Evolutionary conservation across 306 rosid genomes (phyloP), one percentile per base, ranked within the genome.

Genomic region (Rosa persica): DNA sequence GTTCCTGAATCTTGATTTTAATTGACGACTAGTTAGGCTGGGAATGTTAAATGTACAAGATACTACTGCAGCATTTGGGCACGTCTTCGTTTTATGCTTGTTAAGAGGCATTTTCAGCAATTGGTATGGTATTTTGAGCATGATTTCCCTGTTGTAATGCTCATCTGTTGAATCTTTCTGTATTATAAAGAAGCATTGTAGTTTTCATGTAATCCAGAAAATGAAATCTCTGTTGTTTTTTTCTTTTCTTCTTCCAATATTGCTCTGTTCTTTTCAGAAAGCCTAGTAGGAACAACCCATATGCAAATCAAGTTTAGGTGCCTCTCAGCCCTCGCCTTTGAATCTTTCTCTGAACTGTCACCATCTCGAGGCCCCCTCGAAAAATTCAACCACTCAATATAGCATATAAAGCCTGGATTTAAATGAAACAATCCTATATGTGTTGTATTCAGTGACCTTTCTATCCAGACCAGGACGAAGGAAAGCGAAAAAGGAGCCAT

Each of bases 101-200:
- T 17, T 49, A 27, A 57, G 42, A 16, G 47, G 51, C 68, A 55
- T 36, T 62, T 46, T 60, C 62, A 51, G 70, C 70, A 64, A 36
- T 75, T 54, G 46, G 75, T 48, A 79, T 66, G 68, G 39, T 80
- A 70, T 61, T 27, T 76, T 15, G 19, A 34, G 57, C 67, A 48
- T 12, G 52, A 71, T 76, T 74, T 75, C 67, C 57, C 61, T 49
- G 75, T 57, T 71, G 57, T 22, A 40, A 38, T 66, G 9, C 48
- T 81, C 67, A 66, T 40, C 51, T 60, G 76, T 73, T 67, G 80
- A 38, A 49, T 40, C 12, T 13, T 55, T 54, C 62, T 79, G 84
- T 72, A 64, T 67, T n/a, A 65, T 75, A 76, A 58, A 81, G 82
- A 77, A 67, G 61, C 55, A 72, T 68, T 79, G 48, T 76, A 61